Percentiles rank a stretch among this genome's conserved stretches.
phyloP scores from a whole-genome alignment of 768 basidiomycete genomes.

The Lepiota brunneoincarnata region DNA sequence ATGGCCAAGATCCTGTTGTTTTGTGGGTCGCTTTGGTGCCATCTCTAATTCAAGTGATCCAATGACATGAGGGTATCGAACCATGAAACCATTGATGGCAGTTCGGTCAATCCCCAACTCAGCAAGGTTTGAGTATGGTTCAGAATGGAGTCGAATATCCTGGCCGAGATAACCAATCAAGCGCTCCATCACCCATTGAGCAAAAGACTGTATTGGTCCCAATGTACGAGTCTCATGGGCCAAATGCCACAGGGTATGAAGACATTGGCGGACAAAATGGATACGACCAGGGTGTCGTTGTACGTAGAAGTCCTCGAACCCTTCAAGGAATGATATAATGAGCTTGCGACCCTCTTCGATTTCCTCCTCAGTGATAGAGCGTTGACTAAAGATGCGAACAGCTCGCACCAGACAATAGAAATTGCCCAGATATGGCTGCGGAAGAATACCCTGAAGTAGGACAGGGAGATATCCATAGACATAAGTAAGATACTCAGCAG shows the following conservation, averaged over 20 bases:
- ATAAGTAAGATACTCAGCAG: conserved; percentile 30
- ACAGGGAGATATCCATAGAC: conserved; percentile 32
- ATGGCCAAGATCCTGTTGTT: neutral
- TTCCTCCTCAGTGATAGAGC: conserved; percentile 15
- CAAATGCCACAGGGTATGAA: conserved; percentile 22
- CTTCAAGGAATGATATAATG: conserved; percentile 23
- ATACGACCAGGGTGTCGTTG: neutral
- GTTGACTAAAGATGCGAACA: conserved; percentile 24
- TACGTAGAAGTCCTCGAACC: conserved; percentile 26
- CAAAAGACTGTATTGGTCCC: conserved; percentile 10
- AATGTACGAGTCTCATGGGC: conserved; percentile 14
- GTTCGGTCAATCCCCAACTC: conserved; percentile 16
- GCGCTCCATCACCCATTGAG: conserved; percentile 24
- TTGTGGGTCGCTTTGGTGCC: too few species aligned
- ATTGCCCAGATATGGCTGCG: conserved; percentile 22
- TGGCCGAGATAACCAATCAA: conserved; percentile 26
- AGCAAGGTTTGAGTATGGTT: conserved; percentile 25
- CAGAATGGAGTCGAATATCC: conserved; percentile 25
- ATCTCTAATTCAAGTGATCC: too few species aligned
- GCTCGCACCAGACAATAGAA: conserved; percentile 30
- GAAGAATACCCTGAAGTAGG: conserved; percentile 26
- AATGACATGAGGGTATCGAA: conserved; percentile 15
- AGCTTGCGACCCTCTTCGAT: conserved; percentile 19
- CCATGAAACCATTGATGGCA: conserved; percentile 20
- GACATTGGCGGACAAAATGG: conserved; percentile 4